Percentiles rank a stretch among this genome's conserved stretches.
Evolutionary conservation across 805 yeast species (phyloP).

Genomic region (Wickerhamomyces strasburgensis): DNA sequence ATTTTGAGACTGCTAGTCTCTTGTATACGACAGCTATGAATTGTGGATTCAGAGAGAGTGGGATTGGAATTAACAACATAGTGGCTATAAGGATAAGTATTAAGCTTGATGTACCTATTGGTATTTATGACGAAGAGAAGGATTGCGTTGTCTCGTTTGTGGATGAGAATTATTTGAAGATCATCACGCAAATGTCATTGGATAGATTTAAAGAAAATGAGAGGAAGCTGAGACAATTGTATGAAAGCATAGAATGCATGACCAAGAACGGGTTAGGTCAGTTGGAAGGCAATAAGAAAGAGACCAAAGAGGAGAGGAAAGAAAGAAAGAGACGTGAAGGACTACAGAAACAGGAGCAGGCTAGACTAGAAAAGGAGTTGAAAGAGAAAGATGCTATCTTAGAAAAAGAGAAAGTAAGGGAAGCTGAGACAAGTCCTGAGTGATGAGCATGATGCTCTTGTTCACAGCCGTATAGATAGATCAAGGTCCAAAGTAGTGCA

Average conservation of each 20-base stretch:
- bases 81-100: slow-evolving; percentile 78
- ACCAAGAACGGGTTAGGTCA: too few relatives aligned
- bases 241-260: slow-evolving; percentile 33
- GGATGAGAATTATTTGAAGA: slow-evolving; percentile 41
- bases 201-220: slow-evolving; percentile 66
- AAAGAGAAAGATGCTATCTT: background rate
- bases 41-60: slow-evolving; percentile 84
- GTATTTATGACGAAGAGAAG: slow-evolving; percentile 36
- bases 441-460: too few relatives aligned
- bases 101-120: slow-evolving; percentile 73
- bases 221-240: slow-evolving; percentile 47
- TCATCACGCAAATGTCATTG: slow-evolving; percentile 49
- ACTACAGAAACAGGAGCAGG: slow-evolving; percentile 23
- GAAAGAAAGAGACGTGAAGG: slow-evolving; percentile 49
- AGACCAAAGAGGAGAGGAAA: slow-evolving; percentile 55
- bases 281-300: slow-evolving; percentile 26
- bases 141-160: slow-evolving; percentile 42
- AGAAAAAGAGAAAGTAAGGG: too few relatives aligned
- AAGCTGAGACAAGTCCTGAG: too few relatives aligned
- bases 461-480: too few relatives aligned
- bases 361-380: slow-evolving; percentile 2
- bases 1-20: slow-evolving; percentile 49
- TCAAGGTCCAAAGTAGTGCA: too few relatives aligned
- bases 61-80: slow-evolving; percentile 72
- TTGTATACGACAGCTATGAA: slow-evolving; percentile 70